A percentile compares a stretch with the other conserved stretches of the same genome.
Conservation (phyloP, 2,329 filamentous ascomycete genomes). For the Penicillium sp. region DNA sequence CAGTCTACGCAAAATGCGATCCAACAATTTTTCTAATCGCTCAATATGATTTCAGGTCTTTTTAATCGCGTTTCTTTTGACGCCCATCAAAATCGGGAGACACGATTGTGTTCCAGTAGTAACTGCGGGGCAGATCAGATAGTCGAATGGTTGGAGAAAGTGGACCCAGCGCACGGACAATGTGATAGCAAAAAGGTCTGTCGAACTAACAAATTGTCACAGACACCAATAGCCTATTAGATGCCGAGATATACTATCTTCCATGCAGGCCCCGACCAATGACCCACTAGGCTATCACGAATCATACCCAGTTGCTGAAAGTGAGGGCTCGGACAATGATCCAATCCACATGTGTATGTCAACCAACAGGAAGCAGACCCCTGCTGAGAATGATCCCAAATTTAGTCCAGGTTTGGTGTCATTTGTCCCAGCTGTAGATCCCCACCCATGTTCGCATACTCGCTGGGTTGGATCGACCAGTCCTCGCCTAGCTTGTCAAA, state of each 20-base stretch:
- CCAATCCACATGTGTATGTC: not conserved
- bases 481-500: not conserved
- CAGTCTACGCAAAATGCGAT: not conserved
- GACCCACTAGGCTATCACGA: not conserved
- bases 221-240: not conserved
- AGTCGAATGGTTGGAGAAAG: not conserved
- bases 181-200: not conserved
- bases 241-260: not conserved
- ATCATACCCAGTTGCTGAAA: slow-evolving; percentile 5
- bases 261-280: not conserved
- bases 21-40: no score
- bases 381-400: slow-evolving; percentile 1
- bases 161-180: not conserved
- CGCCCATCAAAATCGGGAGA: not conserved
- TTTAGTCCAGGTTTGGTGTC: slow-evolving; percentile 2
- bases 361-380: not conserved
- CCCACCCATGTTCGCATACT: slow-evolving; percentile 6
- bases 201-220: not conserved
- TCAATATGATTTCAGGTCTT: no score
- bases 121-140: not conserved
- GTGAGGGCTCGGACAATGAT: not conserved
- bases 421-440: not conserved
- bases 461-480: slow-evolving; percentile 1
- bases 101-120: not conserved
- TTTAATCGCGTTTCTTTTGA: not conserved